Evolutionary conservation across 1,139 yeast species (phyloP), one percentile per base, ranked within the genome.

Genomic region (Eremothecium gossypii): DNA sequence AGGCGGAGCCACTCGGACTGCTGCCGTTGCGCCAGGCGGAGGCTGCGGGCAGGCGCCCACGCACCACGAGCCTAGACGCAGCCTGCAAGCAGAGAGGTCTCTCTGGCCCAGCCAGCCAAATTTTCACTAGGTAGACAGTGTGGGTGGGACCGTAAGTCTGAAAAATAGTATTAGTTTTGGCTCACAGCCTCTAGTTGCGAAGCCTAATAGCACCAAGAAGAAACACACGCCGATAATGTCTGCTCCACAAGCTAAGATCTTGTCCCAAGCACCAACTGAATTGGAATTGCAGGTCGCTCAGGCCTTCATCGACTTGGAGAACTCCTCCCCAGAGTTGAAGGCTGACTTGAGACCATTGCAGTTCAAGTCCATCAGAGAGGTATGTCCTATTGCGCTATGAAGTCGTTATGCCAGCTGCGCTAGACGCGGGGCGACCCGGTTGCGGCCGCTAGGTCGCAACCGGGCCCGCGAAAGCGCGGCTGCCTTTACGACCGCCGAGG

Each of bases 271-370:
- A 68, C 97, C 97, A 76, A 71, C 91, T 70, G 97, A 91, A 77
- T 86, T 91, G 75, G 99, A 91, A 79, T 86, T 91, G 74, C 95
- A 91, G 79, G 95, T 91, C 70, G 97, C 96, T 66, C 97, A 91
- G 79, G 96, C 98, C 66, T 86, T 91, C 71, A 72, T 82, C 67
- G 99, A 91, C 78, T 82, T 91, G 74, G 98, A 93, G 79, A 74
- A 79, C 69, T 81, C 87, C 74, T 79, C 94, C 67, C 74, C 84
- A 60, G 98, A 91, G 71, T 77, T 89, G 71, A 89, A 89, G 83
- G 91, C 96, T 66, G 96, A 87, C 66, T 82, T 91, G 73, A 87
- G 97, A 80, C 87, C 95, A 59, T 83, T 91, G 73, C 97, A 91
- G 77, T 86, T 91, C 89, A 86, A 89, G 79, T 82, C 95, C 66